phyloP scores from a whole-genome alignment of 306 rosid genomes.

The Mimosa pudica region DNA sequence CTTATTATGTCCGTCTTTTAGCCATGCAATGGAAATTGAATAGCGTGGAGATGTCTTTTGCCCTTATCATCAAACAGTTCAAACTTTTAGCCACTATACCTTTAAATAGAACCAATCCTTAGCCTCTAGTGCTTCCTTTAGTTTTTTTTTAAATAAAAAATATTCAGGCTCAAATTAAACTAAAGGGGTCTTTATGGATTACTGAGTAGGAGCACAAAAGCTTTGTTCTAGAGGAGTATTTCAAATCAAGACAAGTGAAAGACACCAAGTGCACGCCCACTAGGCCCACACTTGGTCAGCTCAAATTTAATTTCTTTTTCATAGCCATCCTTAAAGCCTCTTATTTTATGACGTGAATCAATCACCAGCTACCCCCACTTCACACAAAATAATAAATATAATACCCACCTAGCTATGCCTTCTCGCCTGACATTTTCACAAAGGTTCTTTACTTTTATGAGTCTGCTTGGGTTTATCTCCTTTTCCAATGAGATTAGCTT shows the following conservation, averaged over 20 bases:
- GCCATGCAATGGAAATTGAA: constrained; percentile 40
- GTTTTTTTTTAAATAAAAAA: neutral
- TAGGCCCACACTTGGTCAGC: constrained; percentile 34
- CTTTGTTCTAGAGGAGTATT: constrained; percentile 39
- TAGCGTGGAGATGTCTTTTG: constrained; percentile 23
- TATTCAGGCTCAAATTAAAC: constrained; percentile 5
- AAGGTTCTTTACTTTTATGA: neutral
- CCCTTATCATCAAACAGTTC: constrained; percentile 23
- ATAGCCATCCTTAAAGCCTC: constrained; percentile 25
- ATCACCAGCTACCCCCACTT: constrained; percentile 41
- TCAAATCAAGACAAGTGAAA: constrained; percentile 34
- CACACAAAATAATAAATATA: neutral
- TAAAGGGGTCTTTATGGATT: constrained; percentile 45
- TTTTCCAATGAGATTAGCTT: neutral
- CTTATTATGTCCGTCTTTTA: constrained; percentile 33
- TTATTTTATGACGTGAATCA: constrained; percentile 19
- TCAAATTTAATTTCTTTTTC: constrained; percentile 15
- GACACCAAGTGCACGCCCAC: constrained; percentile 42
- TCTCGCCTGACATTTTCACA: neutral
- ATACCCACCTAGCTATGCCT: constrained; percentile 1
- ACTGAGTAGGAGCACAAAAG: constrained; percentile 72
- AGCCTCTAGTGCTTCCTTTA: constrained; percentile 27
- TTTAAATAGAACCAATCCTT: constrained; percentile 25
- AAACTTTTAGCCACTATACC: constrained; percentile 28
- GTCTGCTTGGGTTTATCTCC: constrained; percentile 11